Conservation (phyloP, 2,329 filamentous ascomycete genomes). For the Pseudocercospora fijiensis region DNA sequence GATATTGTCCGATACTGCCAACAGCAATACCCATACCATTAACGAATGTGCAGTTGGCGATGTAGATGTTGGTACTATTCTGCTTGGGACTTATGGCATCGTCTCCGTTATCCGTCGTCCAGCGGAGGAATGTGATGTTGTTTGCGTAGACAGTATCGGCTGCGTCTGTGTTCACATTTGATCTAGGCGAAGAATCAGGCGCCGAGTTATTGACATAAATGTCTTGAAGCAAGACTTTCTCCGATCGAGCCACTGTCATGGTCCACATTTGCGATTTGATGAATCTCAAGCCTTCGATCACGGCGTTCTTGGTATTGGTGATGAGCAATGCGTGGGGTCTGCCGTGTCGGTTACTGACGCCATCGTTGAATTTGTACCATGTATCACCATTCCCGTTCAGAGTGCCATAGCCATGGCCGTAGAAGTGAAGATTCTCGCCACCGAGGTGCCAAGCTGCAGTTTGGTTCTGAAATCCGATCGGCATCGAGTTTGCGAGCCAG, state of each 20-base stretch:
- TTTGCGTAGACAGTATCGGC: conserved; percentile 57
- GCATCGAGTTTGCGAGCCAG: conserved; percentile 54
- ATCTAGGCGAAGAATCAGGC: conserved; percentile 4
- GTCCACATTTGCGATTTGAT: conserved; percentile 60
- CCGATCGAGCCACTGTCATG: conserved; percentile 54
- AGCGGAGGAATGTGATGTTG: conserved; percentile 54
- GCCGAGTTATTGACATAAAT: conserved; percentile 55
- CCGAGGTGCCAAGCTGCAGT: conserved; percentile 57
- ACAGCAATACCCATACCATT: conserved; percentile 56
- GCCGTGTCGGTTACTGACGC: conserved; percentile 37
- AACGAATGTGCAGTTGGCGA: conserved; percentile 53
- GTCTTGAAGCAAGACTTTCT: conserved; percentile 50
- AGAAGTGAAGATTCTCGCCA: conserved; percentile 51
- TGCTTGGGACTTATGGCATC: conserved; percentile 56
- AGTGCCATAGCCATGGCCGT: conserved; percentile 54
- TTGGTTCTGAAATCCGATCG: conserved; percentile 57
- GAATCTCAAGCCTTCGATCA: conserved; percentile 51
- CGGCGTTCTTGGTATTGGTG: conserved; percentile 50
- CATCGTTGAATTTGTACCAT: conserved; percentile 53
- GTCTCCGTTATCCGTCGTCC: conserved; percentile 55
- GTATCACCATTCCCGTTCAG: conserved; percentile 60
- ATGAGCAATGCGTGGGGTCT: conserved; percentile 56
- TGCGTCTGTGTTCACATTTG: conserved; percentile 47
- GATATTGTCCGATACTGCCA: conserved; percentile 59
- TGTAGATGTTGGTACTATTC: conserved; percentile 56